Conservation (phyloP, 2,329 filamentous ascomycete genomes). For the Penicillium freii region DNA sequence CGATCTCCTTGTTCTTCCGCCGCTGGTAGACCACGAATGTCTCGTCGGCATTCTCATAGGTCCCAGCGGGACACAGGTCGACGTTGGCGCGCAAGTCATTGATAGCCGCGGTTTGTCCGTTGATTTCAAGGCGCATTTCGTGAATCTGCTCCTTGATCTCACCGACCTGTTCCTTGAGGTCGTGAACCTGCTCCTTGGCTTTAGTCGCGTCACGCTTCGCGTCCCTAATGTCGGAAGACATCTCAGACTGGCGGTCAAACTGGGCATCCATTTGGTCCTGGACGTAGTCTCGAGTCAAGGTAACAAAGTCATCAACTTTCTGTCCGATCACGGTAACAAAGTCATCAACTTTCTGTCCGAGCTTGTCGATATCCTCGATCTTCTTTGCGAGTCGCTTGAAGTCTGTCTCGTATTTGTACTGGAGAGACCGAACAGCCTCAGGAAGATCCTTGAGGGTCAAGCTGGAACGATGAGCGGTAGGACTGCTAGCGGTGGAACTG, state of each 20-base stretch:
- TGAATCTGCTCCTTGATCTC: background rate
- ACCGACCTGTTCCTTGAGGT: background rate
- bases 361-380: background rate
- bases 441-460: background rate
- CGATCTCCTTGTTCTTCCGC: slow-evolving; percentile 10
- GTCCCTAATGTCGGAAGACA: background rate
- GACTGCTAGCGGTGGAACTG: background rate
- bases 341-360: background rate
- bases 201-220: background rate
- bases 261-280: background rate
- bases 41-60: background rate
- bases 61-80: background rate
- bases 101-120: background rate
- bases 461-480: background rate
- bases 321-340: background rate
- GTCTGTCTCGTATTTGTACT: background rate
- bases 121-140: slow-evolving; percentile 11
- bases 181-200: background rate
- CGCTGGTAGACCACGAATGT: slow-evolving; percentile 10
- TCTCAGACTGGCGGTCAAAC: background rate
- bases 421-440: background rate
- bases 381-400: background rate
- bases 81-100: slow-evolving; percentile 11
- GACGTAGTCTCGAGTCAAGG: background rate
- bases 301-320: background rate